These are phyloP conservation scores for Knufia petricola DNA, from an alignment of 2,329 filamentous ascomycete genomes.

Conservation along the genomic window DNA sequence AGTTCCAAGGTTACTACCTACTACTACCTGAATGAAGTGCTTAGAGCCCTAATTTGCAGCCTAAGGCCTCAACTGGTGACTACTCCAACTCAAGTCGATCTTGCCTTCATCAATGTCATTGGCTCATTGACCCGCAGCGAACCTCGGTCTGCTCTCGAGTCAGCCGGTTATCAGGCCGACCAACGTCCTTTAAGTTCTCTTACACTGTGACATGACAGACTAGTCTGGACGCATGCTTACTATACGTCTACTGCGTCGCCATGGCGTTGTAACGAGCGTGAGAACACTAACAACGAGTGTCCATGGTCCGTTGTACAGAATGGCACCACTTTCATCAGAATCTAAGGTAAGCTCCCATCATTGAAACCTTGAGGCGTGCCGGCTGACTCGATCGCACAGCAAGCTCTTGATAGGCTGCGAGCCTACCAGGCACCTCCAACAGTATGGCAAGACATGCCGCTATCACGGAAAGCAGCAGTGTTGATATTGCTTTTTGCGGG, in stretches of 20 bases:
- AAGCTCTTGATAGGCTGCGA: constrained; percentile 48
- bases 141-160: background rate
- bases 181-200: background rate
- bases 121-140: too few species aligned
- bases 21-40: too few species aligned
- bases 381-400: constrained; percentile 24
- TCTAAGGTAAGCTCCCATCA: constrained; percentile 14
- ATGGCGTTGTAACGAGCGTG: constrained; percentile 4
- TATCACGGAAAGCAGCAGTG: constrained; percentile 69
- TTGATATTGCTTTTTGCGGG: constrained; percentile 83
- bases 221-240: constrained; percentile 5
- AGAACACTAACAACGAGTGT: constrained; percentile 9
- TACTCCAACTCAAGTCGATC: too few species aligned
- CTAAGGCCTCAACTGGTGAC: too few species aligned
- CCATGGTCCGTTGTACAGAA: constrained; percentile 11
- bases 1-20: too few species aligned
- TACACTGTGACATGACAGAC: background rate
- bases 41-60: too few species aligned
- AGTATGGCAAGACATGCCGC: constrained; percentile 46
- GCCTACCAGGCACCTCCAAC: constrained; percentile 49
- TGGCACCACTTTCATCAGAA: constrained; percentile 16
- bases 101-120: too few species aligned
- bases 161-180: background rate
- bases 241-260: background rate
- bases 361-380: background rate